Percentiles rank a stretch among this genome's conserved stretches.
phyloP scores from a whole-genome alignment of 495 filamentous ascomycete species.

The Hypomontagnella submonticulosa region DNA sequence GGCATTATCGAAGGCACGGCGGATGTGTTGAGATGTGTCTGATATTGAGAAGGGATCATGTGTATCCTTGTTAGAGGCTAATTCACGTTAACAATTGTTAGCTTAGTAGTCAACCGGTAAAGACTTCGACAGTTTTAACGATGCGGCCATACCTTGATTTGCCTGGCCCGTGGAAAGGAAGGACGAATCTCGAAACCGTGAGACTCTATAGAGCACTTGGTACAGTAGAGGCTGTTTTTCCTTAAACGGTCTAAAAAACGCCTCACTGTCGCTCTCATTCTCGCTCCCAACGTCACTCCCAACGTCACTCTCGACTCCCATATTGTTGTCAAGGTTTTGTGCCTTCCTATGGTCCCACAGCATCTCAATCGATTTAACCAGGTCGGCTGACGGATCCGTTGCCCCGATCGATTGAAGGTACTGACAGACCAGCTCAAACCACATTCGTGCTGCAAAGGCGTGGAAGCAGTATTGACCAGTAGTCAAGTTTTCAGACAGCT shows the following conservation, averaged over 20 bases:
- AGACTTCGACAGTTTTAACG: neutral
- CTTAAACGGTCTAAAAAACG: neutral
- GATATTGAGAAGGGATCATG: constrained; percentile 35
- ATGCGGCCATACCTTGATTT: constrained; percentile 2
- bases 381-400: constrained; percentile 17
- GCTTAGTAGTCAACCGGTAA: neutral
- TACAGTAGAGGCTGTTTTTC: neutral
- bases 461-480: constrained; percentile 37
- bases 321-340: constrained; percentile 10
- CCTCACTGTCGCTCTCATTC: neutral
- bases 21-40: constrained; percentile 22
- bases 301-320: neutral
- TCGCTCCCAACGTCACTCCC: constrained; percentile 4
- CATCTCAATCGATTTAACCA: constrained; percentile 21
- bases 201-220: neutral
- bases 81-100: neutral
- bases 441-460: constrained; percentile 25
- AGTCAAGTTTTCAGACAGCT: constrained; percentile 23
- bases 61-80: constrained; percentile 1
- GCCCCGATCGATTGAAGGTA: constrained; percentile 15
- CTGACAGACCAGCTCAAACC: constrained; percentile 30
- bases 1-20: constrained; percentile 19
- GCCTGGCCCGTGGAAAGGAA: constrained; percentile 1
- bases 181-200: neutral
- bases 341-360: constrained; percentile 14